Base-by-base conservation (phyloP, 2,329 filamentous ascomycete species). In the Fusarium sarcochroum region DNA sequence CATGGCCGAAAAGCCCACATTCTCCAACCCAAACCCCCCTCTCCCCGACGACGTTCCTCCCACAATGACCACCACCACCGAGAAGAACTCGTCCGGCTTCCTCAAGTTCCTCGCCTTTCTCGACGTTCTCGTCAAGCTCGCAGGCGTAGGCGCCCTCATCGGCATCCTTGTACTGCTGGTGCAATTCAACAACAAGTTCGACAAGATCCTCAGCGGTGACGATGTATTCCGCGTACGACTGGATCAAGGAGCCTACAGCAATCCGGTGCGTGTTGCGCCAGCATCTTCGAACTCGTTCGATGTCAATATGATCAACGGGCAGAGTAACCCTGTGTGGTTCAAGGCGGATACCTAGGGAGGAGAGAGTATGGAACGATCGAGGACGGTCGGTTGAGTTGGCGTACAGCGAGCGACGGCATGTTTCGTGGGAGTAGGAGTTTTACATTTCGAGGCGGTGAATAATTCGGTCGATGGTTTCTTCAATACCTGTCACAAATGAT, bases 111-210 rank as follows among this genome's bases (percentile, higher is more conserved):
- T 69, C 2, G 67, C 67, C 42, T 64, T 69, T 18, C 32, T 69
- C 30, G 67, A 69, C 48, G 49, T 70, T 3, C 7, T 69, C 11
- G 54, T 67, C 48, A 69, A 69, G 48, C 63, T 69, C 32, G 50
- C 60, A 3, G 58, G 58, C 7, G 45, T 63, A 6, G 66, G 67
- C 10, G 67, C 67, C n/a, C 63, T 69, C 7, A 60, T 69, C 10
- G 67, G 67, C 18, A 69, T 69, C 9, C 58, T 69, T 2, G 53
- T 70, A 7, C 13, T 70, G n/a, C 54, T 69, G 6, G 35, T 69
- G 3, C 42, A 51, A 17, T 52, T 69, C 46, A 68, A 30, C 58
- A 32, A 5, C 13, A 42, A 49, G 17, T 27, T 69, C 11, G 23
- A 45, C 0, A 48, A 68, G n/a, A 18, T 68, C 21, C 32, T 50